Conservation (phyloP, 305 asterid genomes). For the Fraxinus velutina region DNA sequence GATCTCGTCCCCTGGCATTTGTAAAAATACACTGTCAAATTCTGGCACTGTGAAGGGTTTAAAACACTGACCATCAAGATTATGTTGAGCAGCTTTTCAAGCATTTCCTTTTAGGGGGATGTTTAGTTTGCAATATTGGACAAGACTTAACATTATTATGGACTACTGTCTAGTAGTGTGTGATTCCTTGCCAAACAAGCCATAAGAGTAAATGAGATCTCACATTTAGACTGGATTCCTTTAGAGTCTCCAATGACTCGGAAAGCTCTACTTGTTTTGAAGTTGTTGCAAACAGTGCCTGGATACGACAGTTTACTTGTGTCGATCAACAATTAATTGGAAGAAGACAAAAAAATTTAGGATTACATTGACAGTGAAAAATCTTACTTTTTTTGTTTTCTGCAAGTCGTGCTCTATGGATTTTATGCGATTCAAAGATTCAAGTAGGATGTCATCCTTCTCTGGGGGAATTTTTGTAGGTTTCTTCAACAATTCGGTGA, state of each 20-base stretch:
- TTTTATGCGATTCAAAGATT: conserved; percentile 83
- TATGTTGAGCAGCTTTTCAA: background rate
- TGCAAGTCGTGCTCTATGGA: conserved; percentile 83
- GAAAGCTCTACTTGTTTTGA: conserved; percentile 87
- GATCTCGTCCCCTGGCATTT: conserved; percentile 50
- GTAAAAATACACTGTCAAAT: conserved; percentile 14
- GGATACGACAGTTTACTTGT: conserved; percentile 11
- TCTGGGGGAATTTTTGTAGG: conserved; percentile 84
- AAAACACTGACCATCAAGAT: background rate
- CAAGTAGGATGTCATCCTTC: conserved; percentile 71
- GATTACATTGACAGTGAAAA: background rate
- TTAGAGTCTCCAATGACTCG: conserved; percentile 70
- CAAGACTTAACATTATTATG: background rate
- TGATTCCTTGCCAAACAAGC: conserved; percentile 1
- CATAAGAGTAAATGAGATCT: conserved; percentile 23
- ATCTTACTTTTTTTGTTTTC: conserved; percentile 70
- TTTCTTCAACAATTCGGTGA: conserved; percentile 63
- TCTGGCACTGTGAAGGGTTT: background rate
- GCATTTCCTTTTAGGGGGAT: background rate
- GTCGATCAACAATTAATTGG: conserved; percentile 20
- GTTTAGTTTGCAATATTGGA: background rate
- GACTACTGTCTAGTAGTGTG: background rate
- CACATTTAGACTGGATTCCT: conserved; percentile 55
- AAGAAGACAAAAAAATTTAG: conserved; percentile 7
- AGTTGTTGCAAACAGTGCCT: conserved; percentile 82